These are phyloP conservation scores for Erigeron philadelphicus DNA, from an alignment of 140 eudicot species.

Conservation along the genomic window DNA sequence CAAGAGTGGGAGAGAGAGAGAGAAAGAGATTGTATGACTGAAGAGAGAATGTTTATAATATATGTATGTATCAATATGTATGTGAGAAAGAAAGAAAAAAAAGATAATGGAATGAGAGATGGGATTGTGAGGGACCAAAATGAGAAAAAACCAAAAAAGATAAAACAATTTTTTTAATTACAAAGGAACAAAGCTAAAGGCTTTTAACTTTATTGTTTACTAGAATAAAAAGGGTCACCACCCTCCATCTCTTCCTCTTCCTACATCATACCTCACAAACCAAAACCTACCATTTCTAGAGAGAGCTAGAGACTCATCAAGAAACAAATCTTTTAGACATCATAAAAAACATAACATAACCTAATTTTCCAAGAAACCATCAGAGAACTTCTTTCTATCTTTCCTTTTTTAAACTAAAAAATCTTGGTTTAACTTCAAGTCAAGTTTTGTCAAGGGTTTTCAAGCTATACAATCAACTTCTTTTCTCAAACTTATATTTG, in stretches of 20 bases:
- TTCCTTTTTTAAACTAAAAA: conserved; percentile 17
- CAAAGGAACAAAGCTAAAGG: conserved; percentile 31
- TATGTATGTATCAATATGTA: too few relatives aligned
- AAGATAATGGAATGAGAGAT: neutral
- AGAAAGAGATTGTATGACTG: neutral
- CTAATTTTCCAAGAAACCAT: conserved; percentile 20
- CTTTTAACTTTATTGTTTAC: conserved; percentile 34
- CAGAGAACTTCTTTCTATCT: conserved; percentile 18
- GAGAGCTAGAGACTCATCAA: conserved; percentile 24
- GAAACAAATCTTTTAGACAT: conserved; percentile 15
- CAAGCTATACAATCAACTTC: neutral
- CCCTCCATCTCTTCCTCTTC: conserved; percentile 35
- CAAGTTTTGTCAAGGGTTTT: conserved; percentile 25
- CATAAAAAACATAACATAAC: conserved; percentile 17
- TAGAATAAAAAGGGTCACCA: conserved; percentile 48
- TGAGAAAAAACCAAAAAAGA: conserved; percentile 27
- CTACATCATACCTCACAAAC: conserved; percentile 27
- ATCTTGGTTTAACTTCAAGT: conserved; percentile 21
- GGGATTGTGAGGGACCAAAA: conserved; percentile 31
- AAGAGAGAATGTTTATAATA: too few relatives aligned
- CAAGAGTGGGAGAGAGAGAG: conserved; percentile 28
- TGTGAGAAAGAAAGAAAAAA: too few relatives aligned
- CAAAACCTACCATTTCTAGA: conserved; percentile 35
- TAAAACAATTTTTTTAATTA: conserved; percentile 19
- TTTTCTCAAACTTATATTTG: too few relatives aligned